Conservation (phyloP, 352 stramenopile genomes). For the Globisporangium ultimum region DNA sequence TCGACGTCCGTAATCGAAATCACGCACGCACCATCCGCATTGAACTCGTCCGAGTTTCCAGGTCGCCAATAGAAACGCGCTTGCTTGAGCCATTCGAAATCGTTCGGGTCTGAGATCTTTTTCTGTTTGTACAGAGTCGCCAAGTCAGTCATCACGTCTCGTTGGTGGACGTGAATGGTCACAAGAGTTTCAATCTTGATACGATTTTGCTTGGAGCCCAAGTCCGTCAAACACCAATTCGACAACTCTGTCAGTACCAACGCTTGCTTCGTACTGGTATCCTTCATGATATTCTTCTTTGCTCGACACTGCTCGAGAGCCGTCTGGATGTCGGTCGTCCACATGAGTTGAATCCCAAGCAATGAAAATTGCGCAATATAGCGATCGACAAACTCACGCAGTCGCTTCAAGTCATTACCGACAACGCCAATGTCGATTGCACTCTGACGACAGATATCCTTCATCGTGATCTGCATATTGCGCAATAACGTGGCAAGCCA, state of each 20-base stretch:
- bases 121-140: constrained; percentile 93
- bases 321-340: constrained; percentile 94
- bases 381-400: constrained; percentile 93
- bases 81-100: constrained; percentile 99
- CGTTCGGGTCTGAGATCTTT: constrained; percentile 96
- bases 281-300: constrained; percentile 98
- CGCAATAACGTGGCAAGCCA: constrained; percentile 96
- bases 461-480: constrained; percentile 96
- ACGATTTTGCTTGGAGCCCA: constrained; percentile 95
- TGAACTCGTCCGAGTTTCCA: constrained; percentile 93
- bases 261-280: constrained; percentile 94
- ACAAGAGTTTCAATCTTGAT: constrained; percentile 98
- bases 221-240: constrained; percentile 95
- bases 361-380: constrained; percentile 96
- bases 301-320: constrained; percentile 93
- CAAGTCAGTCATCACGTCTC: constrained; percentile 96
- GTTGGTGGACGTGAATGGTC: constrained; percentile 98
- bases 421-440: constrained; percentile 91
- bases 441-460: constrained; percentile 94
- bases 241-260: constrained; percentile 93
- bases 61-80: constrained; percentile 98
- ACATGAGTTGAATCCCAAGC: constrained; percentile 96
- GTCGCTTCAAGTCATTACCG: constrained; percentile 88
- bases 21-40: constrained; percentile 92
- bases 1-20: constrained; percentile 98